Evolutionary conservation across 2,329 filamentous ascomycete genomes (phyloP).

Genomic region (Xylaria sp.): DNA sequence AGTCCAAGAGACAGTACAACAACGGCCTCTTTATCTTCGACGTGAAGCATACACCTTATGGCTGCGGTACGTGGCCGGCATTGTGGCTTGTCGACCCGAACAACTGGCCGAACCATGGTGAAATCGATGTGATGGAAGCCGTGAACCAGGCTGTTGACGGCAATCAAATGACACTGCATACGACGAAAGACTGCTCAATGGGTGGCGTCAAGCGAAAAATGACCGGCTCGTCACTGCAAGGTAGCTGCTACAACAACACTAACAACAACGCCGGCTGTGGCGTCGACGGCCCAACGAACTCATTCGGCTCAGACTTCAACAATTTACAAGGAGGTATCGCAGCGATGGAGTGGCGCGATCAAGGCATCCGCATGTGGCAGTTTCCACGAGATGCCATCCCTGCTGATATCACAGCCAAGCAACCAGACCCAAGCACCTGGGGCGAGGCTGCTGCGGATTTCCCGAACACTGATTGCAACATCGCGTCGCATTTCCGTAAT

Average conservation of each 20-base stretch:
- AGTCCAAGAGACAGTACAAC: slow-evolving; percentile 69
- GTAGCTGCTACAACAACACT: slow-evolving; percentile 62
- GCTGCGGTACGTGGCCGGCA: slow-evolving; percentile 72
- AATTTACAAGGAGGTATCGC: slow-evolving; percentile 65
- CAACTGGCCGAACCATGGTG: slow-evolving; percentile 72
- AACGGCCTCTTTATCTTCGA: slow-evolving; percentile 75
- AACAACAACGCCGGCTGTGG: slow-evolving; percentile 68
- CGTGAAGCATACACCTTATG: slow-evolving; percentile 70
- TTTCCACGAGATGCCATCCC: slow-evolving; percentile 62
- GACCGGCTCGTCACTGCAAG: slow-evolving; percentile 55
- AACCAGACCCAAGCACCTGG: slow-evolving; percentile 70
- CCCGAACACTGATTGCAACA: slow-evolving; percentile 69
- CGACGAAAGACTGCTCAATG: slow-evolving; percentile 62
- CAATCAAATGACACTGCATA: slow-evolving; percentile 70
- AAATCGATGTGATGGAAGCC: slow-evolving; percentile 72
- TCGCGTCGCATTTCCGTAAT: slow-evolving; percentile 69
- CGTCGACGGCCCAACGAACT: slow-evolving; percentile 56
- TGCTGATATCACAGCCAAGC: slow-evolving; percentile 59
- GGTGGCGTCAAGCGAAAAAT: slow-evolving; percentile 64
- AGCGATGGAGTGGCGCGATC: slow-evolving; percentile 68
- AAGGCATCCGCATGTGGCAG: slow-evolving; percentile 72
- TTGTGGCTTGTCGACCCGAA: slow-evolving; percentile 71
- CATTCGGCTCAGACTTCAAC: slow-evolving; percentile 65
- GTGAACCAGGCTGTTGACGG: slow-evolving; percentile 64
- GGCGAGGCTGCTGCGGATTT: slow-evolving; percentile 72